These are phyloP conservation scores for Zoysia pacifica DNA, from an alignment of 176 grass and related monocot species.

Conservation along the genomic window DNA sequence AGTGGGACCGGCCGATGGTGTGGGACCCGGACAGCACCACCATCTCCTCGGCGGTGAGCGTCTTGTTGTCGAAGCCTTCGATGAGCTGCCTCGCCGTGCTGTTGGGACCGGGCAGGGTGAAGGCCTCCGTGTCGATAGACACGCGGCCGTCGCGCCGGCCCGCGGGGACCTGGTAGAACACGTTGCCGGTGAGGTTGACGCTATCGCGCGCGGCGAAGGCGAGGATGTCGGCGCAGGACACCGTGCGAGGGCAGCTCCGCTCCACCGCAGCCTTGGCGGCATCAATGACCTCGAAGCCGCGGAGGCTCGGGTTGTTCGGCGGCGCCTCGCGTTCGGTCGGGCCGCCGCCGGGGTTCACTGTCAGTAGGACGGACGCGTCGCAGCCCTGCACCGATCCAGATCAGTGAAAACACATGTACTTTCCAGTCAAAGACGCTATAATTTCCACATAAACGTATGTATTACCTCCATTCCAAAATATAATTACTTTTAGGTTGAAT, in stretches of 20 bases:
- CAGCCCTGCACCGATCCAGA: conserved; percentile 42
- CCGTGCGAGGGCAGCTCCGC: conserved; percentile 43
- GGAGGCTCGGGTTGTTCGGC: conserved; percentile 54
- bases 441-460: too few species aligned
- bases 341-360: conserved; percentile 37
- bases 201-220: conserved; percentile 72
- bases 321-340: conserved; percentile 8
- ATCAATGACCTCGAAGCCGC: conserved; percentile 57
- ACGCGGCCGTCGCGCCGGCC: conserved; percentile 56
- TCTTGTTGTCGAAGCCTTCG: conserved; percentile 25
- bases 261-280: conserved; percentile 56
- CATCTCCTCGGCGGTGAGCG: conserved; percentile 44
- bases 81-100: conserved; percentile 22
- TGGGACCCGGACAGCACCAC: conserved; percentile 60
- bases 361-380: conserved; percentile 52
- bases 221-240: conserved; percentile 71
- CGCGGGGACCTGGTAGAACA: conserved; percentile 52
- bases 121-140: background rate
- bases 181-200: conserved; percentile 62
- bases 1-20: conserved; percentile 58
- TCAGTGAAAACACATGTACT: too few species aligned
- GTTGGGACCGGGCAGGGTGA: conserved; percentile 14
- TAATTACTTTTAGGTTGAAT: too few species aligned
- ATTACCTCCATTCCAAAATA: too few species aligned
- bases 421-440: too few species aligned